Conservation (phyloP, 306 rosid species). For the Prinsepia uniflora region DNA sequence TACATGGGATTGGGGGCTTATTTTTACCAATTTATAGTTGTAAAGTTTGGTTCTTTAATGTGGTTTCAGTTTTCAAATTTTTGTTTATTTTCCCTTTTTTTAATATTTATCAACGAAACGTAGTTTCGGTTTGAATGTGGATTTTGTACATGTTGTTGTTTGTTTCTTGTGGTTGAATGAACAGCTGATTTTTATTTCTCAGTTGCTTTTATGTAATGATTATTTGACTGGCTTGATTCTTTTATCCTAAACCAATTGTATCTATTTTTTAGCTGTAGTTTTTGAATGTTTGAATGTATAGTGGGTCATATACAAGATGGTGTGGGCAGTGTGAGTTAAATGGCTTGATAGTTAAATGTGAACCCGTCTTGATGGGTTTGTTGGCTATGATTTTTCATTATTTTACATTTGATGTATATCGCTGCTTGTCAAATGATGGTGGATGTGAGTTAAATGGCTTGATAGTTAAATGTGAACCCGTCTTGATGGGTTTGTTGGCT, state of each 20-base stretch:
- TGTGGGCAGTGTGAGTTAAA: not conserved
- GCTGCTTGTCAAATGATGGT: not conserved
- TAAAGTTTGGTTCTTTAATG: not conserved
- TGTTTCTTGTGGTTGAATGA: not conserved
- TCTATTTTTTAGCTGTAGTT: not conserved
- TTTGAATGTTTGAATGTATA: not conserved
- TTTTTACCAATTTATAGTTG: not conserved
- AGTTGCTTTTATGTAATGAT: not conserved
- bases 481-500: not conserved
- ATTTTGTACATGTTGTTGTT: not conserved
- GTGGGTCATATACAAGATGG: not conserved
- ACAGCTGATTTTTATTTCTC: not conserved
- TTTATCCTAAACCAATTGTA: not conserved
- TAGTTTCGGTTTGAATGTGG: not conserved
- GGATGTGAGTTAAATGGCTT: not conserved
- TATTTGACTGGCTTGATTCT: not conserved
- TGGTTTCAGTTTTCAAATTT: not conserved
- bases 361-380: not conserved
- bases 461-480: not conserved
- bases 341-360: not conserved
- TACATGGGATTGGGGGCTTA: slow-evolving; percentile 9
- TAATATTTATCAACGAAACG: not conserved
- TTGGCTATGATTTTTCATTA: not conserved
- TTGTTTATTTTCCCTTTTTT: too few species aligned
- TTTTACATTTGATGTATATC: not conserved